phyloP scores from a whole-genome alignment of 1,139 yeast species.

The Nakaseomyces nivariensis region DNA sequence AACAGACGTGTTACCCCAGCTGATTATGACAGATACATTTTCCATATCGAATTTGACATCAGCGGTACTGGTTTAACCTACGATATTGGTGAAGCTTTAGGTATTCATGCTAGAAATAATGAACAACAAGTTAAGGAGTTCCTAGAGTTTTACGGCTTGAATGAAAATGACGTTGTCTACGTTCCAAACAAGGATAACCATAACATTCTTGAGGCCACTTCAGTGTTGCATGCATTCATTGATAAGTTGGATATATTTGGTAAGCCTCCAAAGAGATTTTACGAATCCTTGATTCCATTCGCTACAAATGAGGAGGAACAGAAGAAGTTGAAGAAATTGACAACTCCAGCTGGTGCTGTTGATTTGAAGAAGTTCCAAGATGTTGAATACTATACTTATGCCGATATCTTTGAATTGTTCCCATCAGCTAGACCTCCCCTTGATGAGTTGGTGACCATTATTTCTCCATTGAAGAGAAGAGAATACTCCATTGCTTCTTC shows the following conservation, averaged over 20 bases:
- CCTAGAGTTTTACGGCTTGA: constrained; percentile 57
- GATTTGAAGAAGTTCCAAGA: constrained; percentile 82
- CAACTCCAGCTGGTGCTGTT: constrained; percentile 74
- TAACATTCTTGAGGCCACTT: constrained; percentile 53
- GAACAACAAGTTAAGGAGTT: constrained; percentile 56
- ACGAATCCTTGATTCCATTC: constrained; percentile 66
- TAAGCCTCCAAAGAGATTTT: constrained; percentile 91
- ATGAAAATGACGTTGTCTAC: constrained; percentile 55
- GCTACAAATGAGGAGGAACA: constrained; percentile 65
- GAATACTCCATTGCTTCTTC: constrained; percentile 99
- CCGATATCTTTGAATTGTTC: constrained; percentile 73
- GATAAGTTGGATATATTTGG: constrained; percentile 86
- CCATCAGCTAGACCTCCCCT: constrained; percentile 75
- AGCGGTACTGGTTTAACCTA: constrained; percentile 86
- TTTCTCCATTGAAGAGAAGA: constrained; percentile 89
- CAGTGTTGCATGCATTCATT: constrained; percentile 68
- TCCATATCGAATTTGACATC: constrained; percentile 91
- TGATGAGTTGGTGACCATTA: constrained; percentile 57
- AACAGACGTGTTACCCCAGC: constrained; percentile 87
- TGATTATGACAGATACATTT: constrained; percentile 87
- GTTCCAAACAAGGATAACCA: constrained; percentile 63
- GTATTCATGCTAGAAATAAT: constrained; percentile 86
- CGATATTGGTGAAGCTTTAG: constrained; percentile 94
- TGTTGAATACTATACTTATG: constrained; percentile 70
- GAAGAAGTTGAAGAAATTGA: constrained; percentile 50